These are phyloP conservation scores for Prunella vulgaris DNA, from an alignment of 257 asterid genomes.

Conservation along the genomic window DNA sequence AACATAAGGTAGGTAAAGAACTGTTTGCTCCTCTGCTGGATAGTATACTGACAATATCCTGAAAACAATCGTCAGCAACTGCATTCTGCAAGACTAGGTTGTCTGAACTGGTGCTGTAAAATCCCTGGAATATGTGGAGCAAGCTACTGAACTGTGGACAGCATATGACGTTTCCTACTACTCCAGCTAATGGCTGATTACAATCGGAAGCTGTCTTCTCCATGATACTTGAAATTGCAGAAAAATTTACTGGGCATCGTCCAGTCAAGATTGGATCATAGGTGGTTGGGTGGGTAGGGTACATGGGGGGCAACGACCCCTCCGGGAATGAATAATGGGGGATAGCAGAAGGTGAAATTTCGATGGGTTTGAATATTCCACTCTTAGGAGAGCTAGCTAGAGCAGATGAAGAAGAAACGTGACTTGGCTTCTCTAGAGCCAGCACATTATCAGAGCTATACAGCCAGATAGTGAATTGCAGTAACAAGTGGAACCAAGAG, in stretches of 20 bases:
- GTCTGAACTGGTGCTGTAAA: conserved; percentile 57
- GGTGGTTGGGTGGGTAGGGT: conserved; percentile 77
- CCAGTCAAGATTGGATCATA: conserved; percentile 92
- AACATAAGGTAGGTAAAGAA: conserved; percentile 70
- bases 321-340: conserved; percentile 68
- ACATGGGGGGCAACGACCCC: conserved; percentile 81
- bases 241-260: conserved; percentile 88
- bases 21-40: conserved; percentile 94
- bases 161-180: conserved; percentile 90
- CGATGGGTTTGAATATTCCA: conserved; percentile 79
- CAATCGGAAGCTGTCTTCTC: conserved; percentile 94
- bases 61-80: conserved; percentile 88
- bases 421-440: conserved; percentile 41
- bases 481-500: conserved; percentile 48
- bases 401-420: conserved; percentile 42
- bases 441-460: conserved; percentile 48
- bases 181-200: conserved; percentile 66
- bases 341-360: conserved; percentile 81
- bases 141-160: conserved; percentile 93
- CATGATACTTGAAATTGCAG: conserved; percentile 64
- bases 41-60: conserved; percentile 89
- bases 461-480: conserved; percentile 65
- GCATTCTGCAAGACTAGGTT: conserved; percentile 67
- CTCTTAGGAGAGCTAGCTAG: conserved; percentile 66
- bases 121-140: conserved; percentile 93